Base-by-base conservation (phyloP, 306 rosid species). In the Vicia sativa region DNA sequence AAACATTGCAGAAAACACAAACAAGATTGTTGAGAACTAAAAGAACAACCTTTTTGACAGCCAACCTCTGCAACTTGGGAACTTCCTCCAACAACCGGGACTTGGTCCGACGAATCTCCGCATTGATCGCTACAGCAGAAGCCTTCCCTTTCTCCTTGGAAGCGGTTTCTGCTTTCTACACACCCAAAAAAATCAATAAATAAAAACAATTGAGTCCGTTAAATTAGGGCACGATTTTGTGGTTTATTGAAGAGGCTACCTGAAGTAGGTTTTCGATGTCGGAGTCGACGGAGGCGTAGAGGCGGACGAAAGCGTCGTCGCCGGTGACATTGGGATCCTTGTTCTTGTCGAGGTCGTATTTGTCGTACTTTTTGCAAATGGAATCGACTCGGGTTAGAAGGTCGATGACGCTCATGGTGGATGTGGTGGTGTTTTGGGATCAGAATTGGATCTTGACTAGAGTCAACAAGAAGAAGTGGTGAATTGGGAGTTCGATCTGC, bases 41-140 rank as follows among this genome's bases (percentile, higher is more conserved):
- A 53, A 60, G 25, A 69, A 71, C 25, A 68, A 90, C 99, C 96
- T 89, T 90, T 77, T 95, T 90, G 2, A 90, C 25, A 63, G 99
- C 97, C 79, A 95, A 72, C 35, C 90, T 85, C 89, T 90, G 97
- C 91, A 95, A 78, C 73, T 95, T 95, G 60, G 99, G 97, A 19
- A 95, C 91, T 80, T 95, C 99, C 73, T 95, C 99, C 21, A 87
- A 77, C 80, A 95, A 84, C 45, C 96, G 77, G 75, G 96, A 87
- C 78, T 95, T 95, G 13, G 90, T 90, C 46, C 97, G 91, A 75
- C 99, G 99, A 85, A 95, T 84, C 89, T 95, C 99, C 1, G 97
- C 97, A 87, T 90, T 95, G 87, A 95, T 43, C 12, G 97, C 96
- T 65, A 90, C 99, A 6, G 86, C 85, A 37, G 99, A 87, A 13